Evolutionary conservation across 441 rosid genomes (phyloP).

Genomic region (Croton setiger): DNA sequence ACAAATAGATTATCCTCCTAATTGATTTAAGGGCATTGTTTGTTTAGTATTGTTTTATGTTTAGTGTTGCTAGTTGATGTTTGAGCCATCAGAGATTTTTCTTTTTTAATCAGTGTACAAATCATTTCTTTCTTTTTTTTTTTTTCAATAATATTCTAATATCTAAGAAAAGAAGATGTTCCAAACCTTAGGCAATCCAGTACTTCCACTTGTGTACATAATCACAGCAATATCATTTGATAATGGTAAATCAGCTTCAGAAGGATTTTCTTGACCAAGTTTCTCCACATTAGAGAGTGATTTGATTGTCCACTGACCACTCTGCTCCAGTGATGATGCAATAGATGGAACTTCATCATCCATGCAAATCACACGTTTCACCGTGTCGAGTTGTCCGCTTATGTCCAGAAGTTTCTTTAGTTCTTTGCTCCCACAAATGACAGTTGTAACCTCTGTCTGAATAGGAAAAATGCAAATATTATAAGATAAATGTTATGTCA

Average conservation of each 20-base stretch:
- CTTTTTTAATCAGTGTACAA: too few relatives aligned
- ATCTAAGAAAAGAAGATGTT: not conserved
- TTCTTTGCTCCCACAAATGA: conserved; percentile 88
- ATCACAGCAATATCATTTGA: conserved; percentile 83
- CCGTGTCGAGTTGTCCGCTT: conserved; percentile 83
- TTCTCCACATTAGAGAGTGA: conserved; percentile 66
- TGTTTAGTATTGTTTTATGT: too few relatives aligned
- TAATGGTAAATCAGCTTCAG: conserved; percentile 67
- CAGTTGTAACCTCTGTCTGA: conserved; percentile 93
- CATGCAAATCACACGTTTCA: conserved; percentile 82
- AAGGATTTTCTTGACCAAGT: conserved; percentile 66
- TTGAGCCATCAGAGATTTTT: too few relatives aligned
- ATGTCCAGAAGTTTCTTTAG: conserved; percentile 74
- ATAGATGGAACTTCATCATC: conserved; percentile 69
- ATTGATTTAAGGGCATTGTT: too few relatives aligned
- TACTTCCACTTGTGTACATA: conserved; percentile 99
- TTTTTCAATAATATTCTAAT: too few relatives aligned
- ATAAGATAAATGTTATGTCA: not conserved
- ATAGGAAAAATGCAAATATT: conserved; percentile 18
- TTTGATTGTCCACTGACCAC: conserved; percentile 54
- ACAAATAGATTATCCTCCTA: conserved; percentile 19
- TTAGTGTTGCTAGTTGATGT: too few relatives aligned
- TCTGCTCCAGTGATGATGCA: conserved; percentile 39
- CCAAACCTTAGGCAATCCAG: conserved; percentile 92
- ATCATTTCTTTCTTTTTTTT: too few relatives aligned